Conservation (phyloP, 495 filamentous ascomycete genomes). For the Acidiella bohemica region DNA sequence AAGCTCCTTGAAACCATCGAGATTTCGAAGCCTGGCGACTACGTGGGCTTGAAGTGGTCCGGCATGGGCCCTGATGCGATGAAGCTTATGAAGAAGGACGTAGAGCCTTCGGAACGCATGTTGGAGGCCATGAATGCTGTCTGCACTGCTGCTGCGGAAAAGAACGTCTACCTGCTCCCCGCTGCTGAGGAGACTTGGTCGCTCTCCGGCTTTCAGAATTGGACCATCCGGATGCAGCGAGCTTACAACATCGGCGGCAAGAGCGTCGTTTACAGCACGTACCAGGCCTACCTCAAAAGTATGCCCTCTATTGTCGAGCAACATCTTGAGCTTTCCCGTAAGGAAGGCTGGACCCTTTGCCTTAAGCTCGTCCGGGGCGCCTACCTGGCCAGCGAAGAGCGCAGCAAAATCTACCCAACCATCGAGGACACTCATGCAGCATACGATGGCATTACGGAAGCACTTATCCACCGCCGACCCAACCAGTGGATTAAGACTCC, state of each 20-base stretch:
- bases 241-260: constrained; percentile 53
- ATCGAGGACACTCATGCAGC: constrained; percentile 67
- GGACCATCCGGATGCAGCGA: constrained; percentile 67
- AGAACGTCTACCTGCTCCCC: constrained; percentile 64
- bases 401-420: constrained; percentile 61
- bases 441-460: constrained; percentile 50
- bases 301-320: constrained; percentile 48
- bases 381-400: constrained; percentile 69
- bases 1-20: constrained; percentile 65
- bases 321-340: constrained; percentile 52
- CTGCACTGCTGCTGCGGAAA: constrained; percentile 59
- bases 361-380: constrained; percentile 89
- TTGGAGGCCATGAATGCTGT: constrained; percentile 56
- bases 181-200: constrained; percentile 79
- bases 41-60: constrained; percentile 81
- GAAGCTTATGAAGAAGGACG: constrained; percentile 42
- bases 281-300: constrained; percentile 73
- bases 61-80: constrained; percentile 77
- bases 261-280: constrained; percentile 55
- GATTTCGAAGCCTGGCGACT: constrained; percentile 62
- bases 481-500: constrained; percentile 36
- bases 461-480: constrained; percentile 38
- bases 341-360: constrained; percentile 64
- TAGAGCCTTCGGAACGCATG: constrained; percentile 48
- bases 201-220: constrained; percentile 72